Evolutionary conservation across 208 protist genomes (phyloP).

Genomic region (Vickermania spadyakhi): DNA sequence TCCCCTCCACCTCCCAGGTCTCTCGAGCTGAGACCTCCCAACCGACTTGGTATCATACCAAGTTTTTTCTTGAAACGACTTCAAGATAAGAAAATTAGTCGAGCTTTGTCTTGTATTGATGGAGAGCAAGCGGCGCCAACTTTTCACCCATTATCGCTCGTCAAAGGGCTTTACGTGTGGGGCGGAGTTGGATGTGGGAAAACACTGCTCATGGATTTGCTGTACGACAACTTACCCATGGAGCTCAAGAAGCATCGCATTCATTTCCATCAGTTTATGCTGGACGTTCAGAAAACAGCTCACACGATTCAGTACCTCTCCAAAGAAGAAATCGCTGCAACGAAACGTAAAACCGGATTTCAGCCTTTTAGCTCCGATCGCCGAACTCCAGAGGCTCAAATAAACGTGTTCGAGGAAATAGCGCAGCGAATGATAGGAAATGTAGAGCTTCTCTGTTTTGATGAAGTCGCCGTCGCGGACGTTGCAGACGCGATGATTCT

Average conservation of each 20-base stretch:
- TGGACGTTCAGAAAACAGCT: slow-evolving; percentile 88
- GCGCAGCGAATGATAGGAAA: slow-evolving; percentile 81
- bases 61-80: slow-evolving; percentile 67
- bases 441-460: slow-evolving; percentile 93
- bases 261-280: slow-evolving; percentile 96
- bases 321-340: slow-evolving; percentile 31
- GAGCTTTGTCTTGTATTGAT: slow-evolving; percentile 27
- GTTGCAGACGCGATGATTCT: slow-evolving; percentile 95
- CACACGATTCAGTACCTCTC: slow-evolving; percentile 46
- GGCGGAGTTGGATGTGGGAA: slow-evolving; percentile 96
- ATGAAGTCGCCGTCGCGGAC: slow-evolving; percentile 90
- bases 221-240: slow-evolving; percentile 76
- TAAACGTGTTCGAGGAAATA: slow-evolving; percentile 78
- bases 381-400: slow-evolving; percentile 53
- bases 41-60: slow-evolving; percentile 69
- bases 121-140: slow-evolving; percentile 9
- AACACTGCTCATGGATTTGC: slow-evolving; percentile 94
- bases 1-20: slow-evolving; percentile 30
- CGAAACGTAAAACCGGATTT: slow-evolving; percentile 30
- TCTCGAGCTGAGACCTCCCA: slow-evolving; percentile 69
- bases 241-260: slow-evolving; percentile 83
- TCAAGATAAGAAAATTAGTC: slow-evolving; percentile 60
- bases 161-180: slow-evolving; percentile 92
- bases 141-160: slow-evolving; percentile 69
- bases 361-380: slow-evolving; percentile 33